Conservation (phyloP, 768 basidiomycete genomes). For the Crepidotus variabilis region DNA sequence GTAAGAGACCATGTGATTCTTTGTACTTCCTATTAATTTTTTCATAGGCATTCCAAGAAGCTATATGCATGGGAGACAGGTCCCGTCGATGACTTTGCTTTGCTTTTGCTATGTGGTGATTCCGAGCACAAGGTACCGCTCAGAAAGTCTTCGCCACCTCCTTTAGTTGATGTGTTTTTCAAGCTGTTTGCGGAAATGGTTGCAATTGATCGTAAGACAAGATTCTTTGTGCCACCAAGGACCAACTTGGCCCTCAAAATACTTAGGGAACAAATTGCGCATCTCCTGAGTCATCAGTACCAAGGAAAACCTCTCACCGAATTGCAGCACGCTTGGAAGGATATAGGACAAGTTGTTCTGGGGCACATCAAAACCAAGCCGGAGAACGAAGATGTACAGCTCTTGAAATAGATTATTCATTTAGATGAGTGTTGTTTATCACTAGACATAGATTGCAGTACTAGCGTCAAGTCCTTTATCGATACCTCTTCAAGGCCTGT, state of each 20-base stretch:
- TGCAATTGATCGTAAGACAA: constrained; percentile 83
- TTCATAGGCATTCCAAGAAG: constrained; percentile 84
- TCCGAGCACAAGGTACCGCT: constrained; percentile 70
- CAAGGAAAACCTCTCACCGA: constrained; percentile 56
- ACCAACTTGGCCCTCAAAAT: constrained; percentile 76
- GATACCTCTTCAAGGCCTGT: constrained; percentile 7
- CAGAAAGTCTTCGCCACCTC: neutral
- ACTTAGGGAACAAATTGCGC: constrained; percentile 61
- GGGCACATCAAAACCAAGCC: constrained; percentile 44
- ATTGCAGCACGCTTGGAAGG: constrained; percentile 69
- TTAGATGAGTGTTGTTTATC: neutral
- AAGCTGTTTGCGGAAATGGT: constrained; percentile 72
- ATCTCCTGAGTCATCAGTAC: constrained; percentile 62
- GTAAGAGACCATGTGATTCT: constrained; percentile 35
- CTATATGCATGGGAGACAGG: constrained; percentile 93
- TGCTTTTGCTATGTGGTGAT: constrained; percentile 87
- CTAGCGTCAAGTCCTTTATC: neutral
- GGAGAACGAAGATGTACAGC: constrained; percentile 18
- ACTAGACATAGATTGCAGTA: neutral
- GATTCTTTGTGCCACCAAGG: constrained; percentile 66
- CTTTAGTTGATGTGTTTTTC: neutral
- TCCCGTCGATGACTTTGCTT: constrained; percentile 78
- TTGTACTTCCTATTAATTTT: neutral
- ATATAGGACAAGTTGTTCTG: constrained; percentile 59
- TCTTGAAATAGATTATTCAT: constrained; percentile 3